A percentile compares a stretch with the other conserved stretches of the same genome.
Conservation (phyloP, 2,329 filamentous ascomycete genomes). For the Epicoccum nigrum region DNA sequence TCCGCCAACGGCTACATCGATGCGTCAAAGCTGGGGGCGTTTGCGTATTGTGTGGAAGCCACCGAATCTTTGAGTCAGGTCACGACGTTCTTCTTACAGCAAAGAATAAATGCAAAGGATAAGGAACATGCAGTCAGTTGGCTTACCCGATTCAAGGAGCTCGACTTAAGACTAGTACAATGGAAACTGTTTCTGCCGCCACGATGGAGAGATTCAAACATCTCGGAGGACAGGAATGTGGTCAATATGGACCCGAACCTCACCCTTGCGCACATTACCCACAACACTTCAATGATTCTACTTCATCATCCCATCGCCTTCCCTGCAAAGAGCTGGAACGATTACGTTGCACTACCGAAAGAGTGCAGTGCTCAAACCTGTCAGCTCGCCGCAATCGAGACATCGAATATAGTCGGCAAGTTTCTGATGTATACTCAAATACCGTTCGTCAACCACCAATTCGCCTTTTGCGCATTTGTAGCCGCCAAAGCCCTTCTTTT, state of each 20-base stretch:
- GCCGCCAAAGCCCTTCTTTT: constrained; percentile 43
- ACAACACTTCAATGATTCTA: constrained; percentile 46
- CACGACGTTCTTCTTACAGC: constrained; percentile 44
- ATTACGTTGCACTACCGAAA: constrained; percentile 40
- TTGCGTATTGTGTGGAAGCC: constrained; percentile 44
- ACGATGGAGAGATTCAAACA: constrained; percentile 44
- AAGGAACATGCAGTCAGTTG: constrained; percentile 44
- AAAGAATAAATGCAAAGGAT: constrained; percentile 43
- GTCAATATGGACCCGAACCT: constrained; percentile 46
- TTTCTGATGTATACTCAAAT: constrained; percentile 38
- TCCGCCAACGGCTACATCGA: constrained; percentile 43
- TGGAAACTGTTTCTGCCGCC: constrained; percentile 45
- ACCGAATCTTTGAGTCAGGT: constrained; percentile 44
- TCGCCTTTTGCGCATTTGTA: constrained; percentile 42
- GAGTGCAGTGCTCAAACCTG: constrained; percentile 45
- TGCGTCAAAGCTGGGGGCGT: constrained; percentile 42
- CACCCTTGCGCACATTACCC: constrained; percentile 43
- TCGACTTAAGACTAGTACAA: constrained; percentile 42
- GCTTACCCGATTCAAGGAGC: constrained; percentile 44
- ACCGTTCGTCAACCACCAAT: constrained; percentile 44
- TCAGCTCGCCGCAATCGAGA: constrained; percentile 40
- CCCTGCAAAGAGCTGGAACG: constrained; percentile 39
- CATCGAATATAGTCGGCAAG: constrained; percentile 43
- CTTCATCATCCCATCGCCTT: constrained; percentile 43
- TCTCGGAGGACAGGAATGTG: constrained; percentile 34